These are phyloP conservation scores for Colletotrichum caudatum DNA, from an alignment of 2,329 filamentous ascomycete genomes.

Conservation along the genomic window DNA sequence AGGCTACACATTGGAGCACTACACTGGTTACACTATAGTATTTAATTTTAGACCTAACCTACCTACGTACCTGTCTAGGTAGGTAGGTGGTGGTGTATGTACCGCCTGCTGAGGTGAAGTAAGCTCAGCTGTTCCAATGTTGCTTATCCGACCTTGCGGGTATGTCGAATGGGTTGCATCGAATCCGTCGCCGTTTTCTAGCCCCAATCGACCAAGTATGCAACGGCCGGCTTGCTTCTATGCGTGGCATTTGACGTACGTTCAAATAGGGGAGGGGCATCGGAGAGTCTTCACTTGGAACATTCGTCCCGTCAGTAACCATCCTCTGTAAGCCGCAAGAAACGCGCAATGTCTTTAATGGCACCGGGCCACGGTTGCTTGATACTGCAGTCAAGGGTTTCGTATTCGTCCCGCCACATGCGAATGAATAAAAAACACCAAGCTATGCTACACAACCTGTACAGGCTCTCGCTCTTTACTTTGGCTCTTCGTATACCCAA, in stretches of 20 bases:
- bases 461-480: background rate
- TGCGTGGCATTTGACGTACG: background rate
- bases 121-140: conserved; percentile 5
- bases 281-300: background rate
- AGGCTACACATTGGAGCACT: too few relatives aligned
- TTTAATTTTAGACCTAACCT: too few relatives aligned
- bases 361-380: background rate
- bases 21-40: too few relatives aligned
- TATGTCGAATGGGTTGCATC: background rate
- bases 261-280: background rate
- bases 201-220: background rate
- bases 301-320: background rate
- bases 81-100: background rate
- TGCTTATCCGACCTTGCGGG: background rate
- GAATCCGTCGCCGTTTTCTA: background rate
- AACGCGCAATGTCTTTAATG: too few relatives aligned
- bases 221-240: conserved; percentile 13
- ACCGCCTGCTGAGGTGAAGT: background rate
- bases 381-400: background rate
- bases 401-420: background rate
- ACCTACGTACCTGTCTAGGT: too few relatives aligned
- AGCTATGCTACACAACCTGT: conserved; percentile 11
- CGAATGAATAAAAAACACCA: background rate
- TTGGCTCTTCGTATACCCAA: background rate
- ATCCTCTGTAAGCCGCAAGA: too few relatives aligned